phyloP scores from a whole-genome alignment of 306 rosid species.

The Cicer cuneatum region DNA sequence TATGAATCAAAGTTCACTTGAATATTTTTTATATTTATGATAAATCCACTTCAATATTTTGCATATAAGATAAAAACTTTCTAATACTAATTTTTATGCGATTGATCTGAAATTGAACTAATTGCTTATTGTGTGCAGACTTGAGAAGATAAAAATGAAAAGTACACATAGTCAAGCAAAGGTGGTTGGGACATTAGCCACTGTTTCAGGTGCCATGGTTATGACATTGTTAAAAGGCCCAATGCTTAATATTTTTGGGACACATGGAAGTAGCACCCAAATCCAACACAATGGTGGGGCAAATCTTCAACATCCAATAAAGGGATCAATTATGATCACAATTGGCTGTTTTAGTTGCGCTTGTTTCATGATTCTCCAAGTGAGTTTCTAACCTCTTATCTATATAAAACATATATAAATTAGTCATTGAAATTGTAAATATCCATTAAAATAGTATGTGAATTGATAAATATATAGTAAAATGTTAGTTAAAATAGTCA shows the following conservation, averaged over 20 bases:
- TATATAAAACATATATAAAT: not conserved
- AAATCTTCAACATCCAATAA: slow-evolving; percentile 62
- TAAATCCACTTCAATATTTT: too few relatives aligned
- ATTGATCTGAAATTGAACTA: slow-evolving; percentile 13
- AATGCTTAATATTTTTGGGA: slow-evolving; percentile 57
- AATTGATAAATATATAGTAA: too few relatives aligned
- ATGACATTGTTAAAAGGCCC: slow-evolving; percentile 91
- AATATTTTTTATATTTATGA: too few relatives aligned
- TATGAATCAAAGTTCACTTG: too few relatives aligned
- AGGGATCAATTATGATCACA: slow-evolving; percentile 81
- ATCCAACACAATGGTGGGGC: slow-evolving; percentile 47
- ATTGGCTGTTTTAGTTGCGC: slow-evolving; percentile 89
- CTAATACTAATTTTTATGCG: not conserved
- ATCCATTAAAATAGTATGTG: too few relatives aligned
- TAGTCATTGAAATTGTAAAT: too few relatives aligned
- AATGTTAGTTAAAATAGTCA: too few relatives aligned
- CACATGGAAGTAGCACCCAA: slow-evolving; percentile 40
- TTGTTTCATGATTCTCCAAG: slow-evolving; percentile 85
- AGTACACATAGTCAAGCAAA: slow-evolving; percentile 78
- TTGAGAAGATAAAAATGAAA: slow-evolving; percentile 74
- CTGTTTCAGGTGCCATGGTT: slow-evolving; percentile 91
- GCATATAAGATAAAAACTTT: too few relatives aligned
- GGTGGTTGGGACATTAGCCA: slow-evolving; percentile 82
- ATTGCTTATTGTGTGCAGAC: slow-evolving; percentile 48
- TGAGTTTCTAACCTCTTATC: slow-evolving; percentile 29